phyloP scores from a whole-genome alignment of 352 stramenopile species.

The Phytophthora pini region DNA sequence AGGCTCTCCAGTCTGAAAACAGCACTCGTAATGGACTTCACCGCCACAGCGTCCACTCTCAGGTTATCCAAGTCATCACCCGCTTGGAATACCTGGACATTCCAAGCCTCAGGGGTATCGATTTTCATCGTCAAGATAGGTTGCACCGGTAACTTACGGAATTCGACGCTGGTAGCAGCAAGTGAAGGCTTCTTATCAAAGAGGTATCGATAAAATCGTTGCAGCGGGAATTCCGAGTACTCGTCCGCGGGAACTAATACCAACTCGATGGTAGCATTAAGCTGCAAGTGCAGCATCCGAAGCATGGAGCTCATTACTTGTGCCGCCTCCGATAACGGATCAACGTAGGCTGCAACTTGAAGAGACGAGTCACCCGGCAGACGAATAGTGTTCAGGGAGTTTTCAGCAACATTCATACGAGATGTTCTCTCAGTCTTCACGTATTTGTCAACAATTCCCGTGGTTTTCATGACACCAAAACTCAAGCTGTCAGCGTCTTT shows the following conservation, averaged over 20 bases:
- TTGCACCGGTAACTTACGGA: constrained; percentile 82
- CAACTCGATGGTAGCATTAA: constrained; percentile 78
- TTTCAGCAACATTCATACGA: constrained; percentile 42
- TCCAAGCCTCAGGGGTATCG: constrained; percentile 93
- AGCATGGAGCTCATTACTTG: constrained; percentile 92
- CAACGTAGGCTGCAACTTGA: constrained; percentile 82
- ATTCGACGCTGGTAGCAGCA: constrained; percentile 59
- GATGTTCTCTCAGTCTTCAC: constrained; percentile 53
- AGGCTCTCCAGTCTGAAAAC: constrained; percentile 90
- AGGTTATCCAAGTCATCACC: constrained; percentile 93
- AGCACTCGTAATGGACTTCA: constrained; percentile 70
- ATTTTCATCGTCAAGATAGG: constrained; percentile 94
- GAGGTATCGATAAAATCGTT: constrained; percentile 94
- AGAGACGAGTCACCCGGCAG: constrained; percentile 61
- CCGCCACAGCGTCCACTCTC: constrained; percentile 68
- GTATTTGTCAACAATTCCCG: constrained; percentile 83
- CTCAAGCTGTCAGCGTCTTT: constrained; percentile 68
- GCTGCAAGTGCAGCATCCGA: constrained; percentile 71
- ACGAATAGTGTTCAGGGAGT: constrained; percentile 44
- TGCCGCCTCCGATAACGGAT: constrained; percentile 90
- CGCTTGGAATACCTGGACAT: constrained; percentile 83
- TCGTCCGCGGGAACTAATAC: constrained; percentile 70
- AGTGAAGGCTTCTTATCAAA: constrained; percentile 67
- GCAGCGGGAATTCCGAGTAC: constrained; percentile 89
- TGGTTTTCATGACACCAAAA: constrained; percentile 77